These are phyloP conservation scores for Silene vulgaris DNA, from an alignment of 179 eudicot species.

Conservation along the genomic window DNA sequence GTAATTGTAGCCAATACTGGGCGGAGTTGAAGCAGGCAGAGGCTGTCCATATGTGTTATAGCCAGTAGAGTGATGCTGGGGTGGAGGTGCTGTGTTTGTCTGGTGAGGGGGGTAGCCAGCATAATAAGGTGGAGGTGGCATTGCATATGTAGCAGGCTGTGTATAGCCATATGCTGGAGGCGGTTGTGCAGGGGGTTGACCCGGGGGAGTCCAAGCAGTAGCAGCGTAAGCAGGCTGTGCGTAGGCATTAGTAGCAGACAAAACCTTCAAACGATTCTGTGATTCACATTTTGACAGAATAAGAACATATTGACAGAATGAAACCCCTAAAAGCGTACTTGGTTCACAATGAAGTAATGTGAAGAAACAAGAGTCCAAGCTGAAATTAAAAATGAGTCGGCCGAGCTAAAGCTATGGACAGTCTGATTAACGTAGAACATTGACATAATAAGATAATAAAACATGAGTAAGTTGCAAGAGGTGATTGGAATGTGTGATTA, in stretches of 20 bases:
- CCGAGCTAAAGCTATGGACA: no score
- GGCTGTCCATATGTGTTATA: constrained; percentile 54
- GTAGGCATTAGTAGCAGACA: constrained; percentile 37
- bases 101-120: constrained; percentile 63
- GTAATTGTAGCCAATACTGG: constrained; percentile 51
- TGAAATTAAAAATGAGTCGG: no score
- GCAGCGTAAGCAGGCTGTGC: constrained; percentile 32
- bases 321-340: not conserved
- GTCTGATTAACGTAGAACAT: no score
- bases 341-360: not conserved
- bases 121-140: constrained; percentile 58
- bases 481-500: no score
- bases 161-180: constrained; percentile 71
- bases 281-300: constrained; percentile 8
- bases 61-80: constrained; percentile 51
- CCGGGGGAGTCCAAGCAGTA: constrained; percentile 47
- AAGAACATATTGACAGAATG: not conserved
- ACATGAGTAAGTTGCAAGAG: no score
- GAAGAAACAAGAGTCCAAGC: no score
- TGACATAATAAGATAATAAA: no score
- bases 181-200: constrained; percentile 56
- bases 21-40: constrained; percentile 41
- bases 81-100: constrained; percentile 34
- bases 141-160: constrained; percentile 65
- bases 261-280: constrained; percentile 63